phyloP scores from a whole-genome alignment of 2,329 filamentous ascomycete species.

The Epichloe uncinata region DNA sequence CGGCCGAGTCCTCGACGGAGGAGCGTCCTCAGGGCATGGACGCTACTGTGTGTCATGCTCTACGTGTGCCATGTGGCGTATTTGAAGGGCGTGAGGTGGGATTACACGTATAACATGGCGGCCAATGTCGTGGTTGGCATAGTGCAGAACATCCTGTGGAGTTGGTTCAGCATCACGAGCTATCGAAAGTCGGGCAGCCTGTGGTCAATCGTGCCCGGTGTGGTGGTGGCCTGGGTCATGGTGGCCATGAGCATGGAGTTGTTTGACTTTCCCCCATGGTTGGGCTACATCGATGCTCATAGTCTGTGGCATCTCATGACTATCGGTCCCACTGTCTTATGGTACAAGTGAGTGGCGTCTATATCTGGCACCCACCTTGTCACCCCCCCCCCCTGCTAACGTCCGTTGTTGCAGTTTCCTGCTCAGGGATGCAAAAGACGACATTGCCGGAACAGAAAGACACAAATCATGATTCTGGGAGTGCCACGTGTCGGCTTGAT shows the following conservation, averaged over 20 bases:
- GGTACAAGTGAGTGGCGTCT: constrained; percentile 69
- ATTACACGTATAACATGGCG: constrained; percentile 97
- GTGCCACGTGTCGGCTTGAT: not conserved
- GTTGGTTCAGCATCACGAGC: constrained; percentile 61
- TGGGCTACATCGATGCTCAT: constrained; percentile 80
- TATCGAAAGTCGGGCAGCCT: constrained; percentile 57
- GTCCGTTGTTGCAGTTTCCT: constrained; percentile 51
- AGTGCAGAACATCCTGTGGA: constrained; percentile 75
- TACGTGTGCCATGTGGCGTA: constrained; percentile 73
- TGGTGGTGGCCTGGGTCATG: constrained; percentile 85
- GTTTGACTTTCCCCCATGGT: constrained; percentile 85
- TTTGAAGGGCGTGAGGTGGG: constrained; percentile 74
- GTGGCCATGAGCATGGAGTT: constrained; percentile 92
- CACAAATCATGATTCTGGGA: constrained; percentile 44
- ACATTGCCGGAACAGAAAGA: constrained; percentile 54
- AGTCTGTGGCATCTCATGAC: constrained; percentile 93
- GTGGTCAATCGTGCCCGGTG: constrained; percentile 82
- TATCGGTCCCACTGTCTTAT: constrained; percentile 73
- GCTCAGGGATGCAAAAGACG: constrained; percentile 71
- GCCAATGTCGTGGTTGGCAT: constrained; percentile 78
- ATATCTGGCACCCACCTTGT: not conserved
- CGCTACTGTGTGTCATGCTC: constrained; percentile 52
- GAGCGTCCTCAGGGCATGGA: constrained; percentile 59
- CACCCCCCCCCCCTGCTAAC: not conserved
- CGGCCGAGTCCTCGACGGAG: constrained; percentile 28